Evolutionary conservation across 805 yeast genomes (phyloP).

Genomic region (Candida odintsovae): DNA sequence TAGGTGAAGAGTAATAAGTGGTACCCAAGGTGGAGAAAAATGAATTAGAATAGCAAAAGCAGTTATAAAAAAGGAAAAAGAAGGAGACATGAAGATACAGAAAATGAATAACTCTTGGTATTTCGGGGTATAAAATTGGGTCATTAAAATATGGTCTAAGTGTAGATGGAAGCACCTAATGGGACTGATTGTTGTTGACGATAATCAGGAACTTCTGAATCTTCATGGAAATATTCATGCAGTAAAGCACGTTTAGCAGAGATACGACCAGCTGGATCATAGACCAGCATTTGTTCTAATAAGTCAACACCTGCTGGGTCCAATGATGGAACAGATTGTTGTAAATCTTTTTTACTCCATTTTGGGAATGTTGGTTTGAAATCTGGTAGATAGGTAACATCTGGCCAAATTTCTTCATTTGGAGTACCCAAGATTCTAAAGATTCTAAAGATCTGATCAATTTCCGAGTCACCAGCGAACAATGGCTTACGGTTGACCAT

Average conservation of each 20-base stretch:
- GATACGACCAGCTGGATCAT: conserved; percentile 90
- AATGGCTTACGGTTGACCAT: conserved; percentile 94
- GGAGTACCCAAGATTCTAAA: conserved; percentile 94
- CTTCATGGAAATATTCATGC: conserved; percentile 81
- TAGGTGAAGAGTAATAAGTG: too few relatives aligned
- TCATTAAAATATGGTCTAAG: conserved; percentile 6
- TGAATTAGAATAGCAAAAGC: neutral
- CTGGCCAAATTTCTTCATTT: conserved; percentile 91
- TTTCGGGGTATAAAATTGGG: neutral
- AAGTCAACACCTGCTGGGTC: conserved; percentile 83
- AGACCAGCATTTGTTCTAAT: conserved; percentile 70
- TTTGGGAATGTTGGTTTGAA: conserved; percentile 91
- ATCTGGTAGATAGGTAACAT: conserved; percentile 84
- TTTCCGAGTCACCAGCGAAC: conserved; percentile 97
- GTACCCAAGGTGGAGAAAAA: neutral
- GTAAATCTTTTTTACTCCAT: conserved; percentile 71
- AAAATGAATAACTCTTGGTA: neutral
- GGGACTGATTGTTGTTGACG: conserved; percentile 25
- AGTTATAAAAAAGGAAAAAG: neutral
- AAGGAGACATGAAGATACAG: neutral
- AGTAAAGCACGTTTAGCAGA: conserved; percentile 89
- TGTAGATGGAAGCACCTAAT: conserved; percentile 25
- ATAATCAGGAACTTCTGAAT: conserved; percentile 23
- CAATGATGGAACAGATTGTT: conserved; percentile 68
- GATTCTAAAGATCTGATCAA: conserved; percentile 92